Evolutionary conservation across 805 yeast species (phyloP), one percentile per base, ranked within the genome.

Genomic region (Nakazawaea holstii): DNA sequence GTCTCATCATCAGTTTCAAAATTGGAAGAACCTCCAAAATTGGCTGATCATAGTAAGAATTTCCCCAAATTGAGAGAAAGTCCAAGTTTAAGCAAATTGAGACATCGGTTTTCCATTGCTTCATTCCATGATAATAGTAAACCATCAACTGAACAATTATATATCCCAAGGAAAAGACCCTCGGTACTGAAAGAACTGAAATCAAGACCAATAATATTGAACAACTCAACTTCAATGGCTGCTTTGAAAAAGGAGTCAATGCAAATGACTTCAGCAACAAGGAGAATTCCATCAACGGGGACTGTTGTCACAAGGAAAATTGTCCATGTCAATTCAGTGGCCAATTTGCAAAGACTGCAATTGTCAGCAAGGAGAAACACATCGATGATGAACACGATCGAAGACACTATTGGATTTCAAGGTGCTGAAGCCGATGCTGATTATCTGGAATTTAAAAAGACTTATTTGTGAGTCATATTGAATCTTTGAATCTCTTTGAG

Each of bases 351-450:
- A 31, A 26, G 24, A 38, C 10, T n/a, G 30, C 31, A 8, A 38
- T 13, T 26, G 14, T 20, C 24, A 20, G 24, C 24, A 20, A 20
- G 24, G 24, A 39, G n/a, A 7, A 39, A n/a, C 29, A 29, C 17
- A 5, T 6, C 13, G 10, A 17, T 46, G 27, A 20, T 20, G 8
- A 40, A 36, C 6, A 29, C 20, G 6, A 46, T 46, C 10, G 49
- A 46, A 24, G 45, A 46, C 14, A 46, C 49, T 4, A 46, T 46
- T 26, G 8, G 37, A 30, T 13, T n/a, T 6, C 8, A 26, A 9
- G 49, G 49, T 13, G 48, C 35, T 10, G 49, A 40, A 13, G 45
- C 28, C 8, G 49, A 46, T 35, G 37, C 41, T 2, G 49, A 46
- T 20, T 46, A 46, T 31, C 9, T 13, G 32, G 41, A 40, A 13